Conservation (phyloP, 768 basidiomycete genomes). For the Lentinula sp. region DNA sequence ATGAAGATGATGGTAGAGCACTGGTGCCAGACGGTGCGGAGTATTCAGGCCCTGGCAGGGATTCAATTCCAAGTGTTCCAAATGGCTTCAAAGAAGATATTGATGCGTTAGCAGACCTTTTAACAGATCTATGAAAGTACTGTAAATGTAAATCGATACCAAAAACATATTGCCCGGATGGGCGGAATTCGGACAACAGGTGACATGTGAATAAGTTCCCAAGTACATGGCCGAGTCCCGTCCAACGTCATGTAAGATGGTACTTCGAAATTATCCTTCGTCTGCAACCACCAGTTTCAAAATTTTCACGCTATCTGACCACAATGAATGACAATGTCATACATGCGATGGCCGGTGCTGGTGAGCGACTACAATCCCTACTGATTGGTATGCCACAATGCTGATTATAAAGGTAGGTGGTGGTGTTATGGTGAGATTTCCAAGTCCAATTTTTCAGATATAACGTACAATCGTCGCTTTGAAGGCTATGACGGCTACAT, state of each 20-base stretch:
- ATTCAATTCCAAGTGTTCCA: conserved; percentile 35
- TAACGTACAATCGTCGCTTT: conserved; percentile 13
- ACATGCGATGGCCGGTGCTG: conserved; percentile 84
- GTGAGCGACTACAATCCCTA: conserved; percentile 13
- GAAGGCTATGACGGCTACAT: conserved; percentile 81
- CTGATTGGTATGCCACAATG: not conserved
- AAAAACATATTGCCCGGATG: not conserved
- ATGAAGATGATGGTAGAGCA: conserved; percentile 63
- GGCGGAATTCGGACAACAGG: not conserved
- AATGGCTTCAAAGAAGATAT: conserved; percentile 67
- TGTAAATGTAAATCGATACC: not conserved
- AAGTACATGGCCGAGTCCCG: not conserved
- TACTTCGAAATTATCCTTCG: not conserved
- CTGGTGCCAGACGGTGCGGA: conserved; percentile 52
- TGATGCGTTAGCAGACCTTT: conserved; percentile 58
- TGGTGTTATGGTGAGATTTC: conserved; percentile 48
- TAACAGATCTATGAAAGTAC: conserved; percentile 37
- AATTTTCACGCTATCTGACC: not conserved
- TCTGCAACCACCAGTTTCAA: conserved; percentile 1
- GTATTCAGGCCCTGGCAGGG: conserved; percentile 19
- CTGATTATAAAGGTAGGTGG: conserved; percentile 27
- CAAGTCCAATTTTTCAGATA: not conserved
- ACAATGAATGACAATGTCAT: conserved; percentile 74
- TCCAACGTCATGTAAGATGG: not conserved
- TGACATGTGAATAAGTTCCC: conserved; percentile 13